These are phyloP conservation scores for Rhynchosporium secalis DNA, from an alignment of 2,329 filamentous ascomycete species.

Conservation along the genomic window DNA sequence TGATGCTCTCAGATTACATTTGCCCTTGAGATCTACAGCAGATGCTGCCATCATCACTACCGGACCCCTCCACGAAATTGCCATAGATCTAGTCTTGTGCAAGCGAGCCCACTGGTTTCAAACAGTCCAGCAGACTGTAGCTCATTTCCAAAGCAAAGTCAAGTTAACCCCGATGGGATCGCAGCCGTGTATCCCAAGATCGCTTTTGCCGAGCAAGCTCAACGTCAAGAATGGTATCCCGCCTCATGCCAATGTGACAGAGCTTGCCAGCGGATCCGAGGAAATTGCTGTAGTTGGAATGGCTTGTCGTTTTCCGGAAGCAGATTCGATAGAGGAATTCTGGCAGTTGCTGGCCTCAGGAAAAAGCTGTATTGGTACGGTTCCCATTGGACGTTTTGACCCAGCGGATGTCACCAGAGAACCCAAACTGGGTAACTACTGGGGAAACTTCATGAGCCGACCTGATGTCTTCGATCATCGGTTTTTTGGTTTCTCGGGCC, in stretches of 20 bases:
- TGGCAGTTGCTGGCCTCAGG: slow-evolving; percentile 11
- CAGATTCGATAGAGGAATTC: slow-evolving; percentile 10
- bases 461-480: neutral
- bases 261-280: neutral
- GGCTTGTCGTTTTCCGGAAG: slow-evolving; percentile 7
- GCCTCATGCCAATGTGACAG: too few relatives aligned
- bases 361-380: neutral
- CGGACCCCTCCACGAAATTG: neutral
- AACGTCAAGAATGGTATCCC: neutral
- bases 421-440: neutral
- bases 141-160: neutral
- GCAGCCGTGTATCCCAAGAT: neutral
- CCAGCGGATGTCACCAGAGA: neutral
- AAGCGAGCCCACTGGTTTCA: neutral
- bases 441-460: neutral
- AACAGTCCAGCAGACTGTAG: neutral
- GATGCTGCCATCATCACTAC: neutral
- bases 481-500: neutral
- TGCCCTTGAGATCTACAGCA: neutral
- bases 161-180: too few relatives aligned
- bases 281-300: slow-evolving; percentile 5
- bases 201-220: neutral
- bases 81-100: neutral
- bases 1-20: neutral
- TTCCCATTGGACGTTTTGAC: neutral